Conservation (phyloP, 2,329 filamentous ascomycete genomes). For the Fonsecaea multimorphosa region DNA sequence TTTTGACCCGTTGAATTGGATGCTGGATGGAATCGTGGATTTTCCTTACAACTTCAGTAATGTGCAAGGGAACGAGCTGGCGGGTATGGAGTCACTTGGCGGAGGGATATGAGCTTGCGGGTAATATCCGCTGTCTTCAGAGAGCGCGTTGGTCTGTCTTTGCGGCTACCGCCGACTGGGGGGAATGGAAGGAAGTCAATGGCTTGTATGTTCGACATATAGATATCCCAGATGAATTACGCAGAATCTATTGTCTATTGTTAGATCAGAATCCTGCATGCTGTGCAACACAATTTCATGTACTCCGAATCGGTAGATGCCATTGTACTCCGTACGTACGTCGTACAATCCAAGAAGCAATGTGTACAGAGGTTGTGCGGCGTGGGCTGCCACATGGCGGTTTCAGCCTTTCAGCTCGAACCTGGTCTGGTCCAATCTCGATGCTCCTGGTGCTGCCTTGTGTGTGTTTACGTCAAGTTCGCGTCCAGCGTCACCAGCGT, state of each 20-base stretch:
- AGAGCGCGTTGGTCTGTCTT: background rate
- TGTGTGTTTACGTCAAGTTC: background rate
- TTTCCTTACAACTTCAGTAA: constrained; percentile 65
- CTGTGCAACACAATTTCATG: background rate
- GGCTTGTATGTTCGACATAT: constrained; percentile 1
- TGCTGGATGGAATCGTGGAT: constrained; percentile 83
- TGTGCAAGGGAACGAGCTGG: constrained; percentile 16
- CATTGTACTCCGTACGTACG: background rate
- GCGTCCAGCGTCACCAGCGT: background rate
- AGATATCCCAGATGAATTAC: constrained; percentile 9
- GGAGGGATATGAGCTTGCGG: constrained; percentile 13
- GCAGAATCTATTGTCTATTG: background rate
- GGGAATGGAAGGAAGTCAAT: too few species aligned
- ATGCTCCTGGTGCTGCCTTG: background rate
- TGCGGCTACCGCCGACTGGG: background rate
- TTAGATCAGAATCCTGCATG: background rate
- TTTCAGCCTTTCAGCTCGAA: background rate
- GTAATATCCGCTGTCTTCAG: background rate
- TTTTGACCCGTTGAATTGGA: constrained; percentile 92
- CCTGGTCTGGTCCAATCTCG: background rate
- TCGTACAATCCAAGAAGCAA: background rate
- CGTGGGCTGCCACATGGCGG: background rate
- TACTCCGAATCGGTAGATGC: background rate
- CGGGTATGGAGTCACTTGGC: constrained; percentile 26
- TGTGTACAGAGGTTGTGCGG: background rate